Evolutionary conservation across 2,329 filamentous ascomycete species (phyloP), one percentile per base, ranked within the genome.

Genomic region (Elsinoe necatrix): DNA sequence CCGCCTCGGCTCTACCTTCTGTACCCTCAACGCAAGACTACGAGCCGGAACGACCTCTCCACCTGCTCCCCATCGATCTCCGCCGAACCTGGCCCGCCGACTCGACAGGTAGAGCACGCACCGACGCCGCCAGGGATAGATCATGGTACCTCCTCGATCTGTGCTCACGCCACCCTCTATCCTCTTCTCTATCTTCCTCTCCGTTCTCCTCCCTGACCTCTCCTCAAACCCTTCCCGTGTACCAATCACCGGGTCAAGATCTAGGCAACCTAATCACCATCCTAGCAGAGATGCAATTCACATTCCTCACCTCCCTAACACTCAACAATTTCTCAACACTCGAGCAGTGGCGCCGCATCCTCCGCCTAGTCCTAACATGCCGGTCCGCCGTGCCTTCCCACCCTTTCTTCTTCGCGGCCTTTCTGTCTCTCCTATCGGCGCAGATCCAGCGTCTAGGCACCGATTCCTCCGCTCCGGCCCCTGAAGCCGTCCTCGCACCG

Each of bases 271-370:
- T 45, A 12, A 12, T 20, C 41, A 9, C 9, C 41, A 3, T 73
- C 11, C 65, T 85, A 12, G 82, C 80, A 14, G 82, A 85, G 63
- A 63, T 85, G 56, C 80, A 85, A 61, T 82, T 84, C 63, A 75
- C 75, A 29, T 85, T 85, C 62, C 67, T 84, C 8, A 83, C 82
- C 78, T 73, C 82, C 1, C 64, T 85, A 58, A 83, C 80, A 4
- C 71, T 85, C 60, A 82, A 82, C 71, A 85, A 85, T 64, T 83
- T 80, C 65, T 83, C 81, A 1, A 84, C 82, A 63, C 69, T 84
- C 2, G 80, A 84, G 65, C 82, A 85, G 64, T 85, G 82, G 82
- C 83, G 81, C 64, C 70, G 82, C 35, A 61, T 85, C 9, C 68
- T 85, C 8, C 69, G 70, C 1, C 67, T 85, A 21, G 69, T 83